Conservation (phyloP, 2,329 filamentous ascomycete genomes). For the Bipolaris oryzae region DNA sequence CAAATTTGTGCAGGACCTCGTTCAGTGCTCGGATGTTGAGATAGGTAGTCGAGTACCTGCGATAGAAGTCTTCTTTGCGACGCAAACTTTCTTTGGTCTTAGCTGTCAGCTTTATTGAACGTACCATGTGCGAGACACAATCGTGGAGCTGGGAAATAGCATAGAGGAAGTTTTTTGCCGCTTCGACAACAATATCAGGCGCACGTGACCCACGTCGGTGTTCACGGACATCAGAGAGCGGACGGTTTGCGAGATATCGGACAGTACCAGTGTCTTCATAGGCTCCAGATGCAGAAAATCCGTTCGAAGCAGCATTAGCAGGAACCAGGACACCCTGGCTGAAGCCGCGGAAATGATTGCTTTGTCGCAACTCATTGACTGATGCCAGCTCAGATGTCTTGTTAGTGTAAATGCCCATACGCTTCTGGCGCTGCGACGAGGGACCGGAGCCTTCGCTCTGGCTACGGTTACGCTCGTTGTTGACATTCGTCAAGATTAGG, state of each 20-base stretch:
- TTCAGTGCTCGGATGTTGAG: constrained; percentile 63
- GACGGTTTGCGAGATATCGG: constrained; percentile 51
- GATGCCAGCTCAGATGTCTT: constrained; percentile 62
- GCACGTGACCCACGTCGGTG: constrained; percentile 57
- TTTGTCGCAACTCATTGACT: constrained; percentile 58
- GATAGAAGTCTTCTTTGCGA: constrained; percentile 54
- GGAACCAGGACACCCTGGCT: constrained; percentile 61
- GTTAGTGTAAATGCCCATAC: constrained; percentile 65
- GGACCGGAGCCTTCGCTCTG: constrained; percentile 65
- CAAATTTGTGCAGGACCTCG: constrained; percentile 58
- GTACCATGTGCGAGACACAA: constrained; percentile 44
- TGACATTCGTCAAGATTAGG: constrained; percentile 66
- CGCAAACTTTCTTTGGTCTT: constrained; percentile 53
- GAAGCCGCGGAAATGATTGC: constrained; percentile 62
- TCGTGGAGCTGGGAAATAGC: constrained; percentile 59
- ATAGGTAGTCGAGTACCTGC: constrained; percentile 62
- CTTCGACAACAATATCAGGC: constrained; percentile 59
- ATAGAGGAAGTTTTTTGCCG: constrained; percentile 62
- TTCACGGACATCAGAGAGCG: constrained; percentile 64
- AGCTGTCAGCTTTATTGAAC: constrained; percentile 43
- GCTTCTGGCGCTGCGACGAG: constrained; percentile 60
- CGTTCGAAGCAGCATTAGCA: constrained; percentile 31
- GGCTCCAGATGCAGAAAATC: constrained; percentile 38
- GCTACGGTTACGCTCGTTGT: constrained; percentile 70
- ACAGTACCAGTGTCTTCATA: constrained; percentile 46